Evolutionary conservation across 2,329 filamentous ascomycete genomes (phyloP).

Genomic region (Fusarium sp.): DNA sequence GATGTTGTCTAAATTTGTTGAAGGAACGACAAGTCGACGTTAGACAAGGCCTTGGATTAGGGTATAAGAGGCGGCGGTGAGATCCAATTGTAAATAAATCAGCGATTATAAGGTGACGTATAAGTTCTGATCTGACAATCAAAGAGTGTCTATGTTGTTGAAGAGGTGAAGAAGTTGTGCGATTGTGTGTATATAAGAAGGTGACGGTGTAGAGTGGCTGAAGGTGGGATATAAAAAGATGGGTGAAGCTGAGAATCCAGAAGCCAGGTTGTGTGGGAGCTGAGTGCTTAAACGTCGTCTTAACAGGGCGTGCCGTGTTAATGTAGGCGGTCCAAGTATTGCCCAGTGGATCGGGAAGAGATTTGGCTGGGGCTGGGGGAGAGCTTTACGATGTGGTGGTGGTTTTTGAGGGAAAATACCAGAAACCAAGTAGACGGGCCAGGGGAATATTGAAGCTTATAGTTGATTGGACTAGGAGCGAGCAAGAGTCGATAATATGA

Average conservation of each 20-base stretch:
- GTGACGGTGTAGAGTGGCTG: conserved; percentile 3
- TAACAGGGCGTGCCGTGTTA: conserved; percentile 27
- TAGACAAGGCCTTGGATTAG: conserved; percentile 20
- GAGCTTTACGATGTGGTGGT: conserved; percentile 7
- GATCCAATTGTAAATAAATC: conserved; percentile 4
- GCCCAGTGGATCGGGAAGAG: conserved; percentile 36
- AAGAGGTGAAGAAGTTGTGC: neutral
- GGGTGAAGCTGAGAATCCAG: conserved; percentile 14
- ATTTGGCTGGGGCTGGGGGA: conserved; percentile 32
- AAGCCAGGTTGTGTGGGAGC: conserved; percentile 24
- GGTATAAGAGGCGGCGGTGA: conserved; percentile 15
- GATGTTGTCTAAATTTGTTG: neutral
- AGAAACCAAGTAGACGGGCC: conserved; percentile 9
- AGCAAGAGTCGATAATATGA: conserved; percentile 12
- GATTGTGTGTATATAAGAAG: conserved; percentile 11
- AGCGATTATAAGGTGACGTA: conserved; percentile 8
- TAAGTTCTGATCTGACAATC: neutral
- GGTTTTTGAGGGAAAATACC: conserved; percentile 15
- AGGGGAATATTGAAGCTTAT: conserved; percentile 13
- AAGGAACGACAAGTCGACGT: neutral
- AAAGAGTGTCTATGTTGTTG: conserved; percentile 1
- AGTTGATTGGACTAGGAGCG: conserved; percentile 6
- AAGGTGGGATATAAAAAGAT: conserved; percentile 15
- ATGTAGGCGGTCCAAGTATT: conserved; percentile 32
- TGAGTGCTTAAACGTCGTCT: conserved; percentile 32